These are phyloP conservation scores for Balansia obtecta DNA, from an alignment of 2,329 filamentous ascomycete species.

Conservation along the genomic window DNA sequence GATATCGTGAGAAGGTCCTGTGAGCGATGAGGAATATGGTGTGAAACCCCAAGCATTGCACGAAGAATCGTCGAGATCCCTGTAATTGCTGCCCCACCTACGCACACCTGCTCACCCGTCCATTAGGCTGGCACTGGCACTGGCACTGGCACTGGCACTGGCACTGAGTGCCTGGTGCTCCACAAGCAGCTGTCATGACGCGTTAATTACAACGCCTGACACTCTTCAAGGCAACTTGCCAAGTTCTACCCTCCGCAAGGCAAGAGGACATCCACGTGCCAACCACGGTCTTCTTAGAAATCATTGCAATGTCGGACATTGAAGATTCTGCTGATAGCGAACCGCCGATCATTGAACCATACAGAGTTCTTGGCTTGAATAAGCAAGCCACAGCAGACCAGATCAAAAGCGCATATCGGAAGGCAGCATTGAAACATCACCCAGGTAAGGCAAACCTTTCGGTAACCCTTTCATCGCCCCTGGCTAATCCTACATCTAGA, in stretches of 20 bases:
- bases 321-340: conserved; percentile 44
- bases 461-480: background rate
- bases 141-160: background rate
- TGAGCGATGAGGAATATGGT: background rate
- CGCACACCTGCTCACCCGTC: background rate
- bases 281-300: background rate
- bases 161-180: background rate
- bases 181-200: conserved; percentile 1
- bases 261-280: too few relatives aligned
- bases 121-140: conserved; percentile 2
- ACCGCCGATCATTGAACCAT: conserved; percentile 60
- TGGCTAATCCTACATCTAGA: conserved; percentile 33
- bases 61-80: too few relatives aligned
- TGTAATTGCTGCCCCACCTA: background rate
- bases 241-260: background rate
- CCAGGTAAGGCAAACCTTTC: conserved; percentile 45
- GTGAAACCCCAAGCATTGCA: background rate
- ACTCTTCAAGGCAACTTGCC: conserved; percentile 4
- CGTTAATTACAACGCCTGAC: conserved; percentile 11
- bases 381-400: conserved; percentile 62
- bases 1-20: background rate
- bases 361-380: conserved; percentile 63
- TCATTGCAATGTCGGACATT: conserved; percentile 28
- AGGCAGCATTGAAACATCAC: conserved; percentile 77
- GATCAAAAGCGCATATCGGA: conserved; percentile 85